A percentile compares a stretch with the other conserved stretches of the same genome.
Evolutionary conservation across 2,329 filamentous ascomycete genomes (phyloP).

Genomic region (Rhinocladiella similis): DNA sequence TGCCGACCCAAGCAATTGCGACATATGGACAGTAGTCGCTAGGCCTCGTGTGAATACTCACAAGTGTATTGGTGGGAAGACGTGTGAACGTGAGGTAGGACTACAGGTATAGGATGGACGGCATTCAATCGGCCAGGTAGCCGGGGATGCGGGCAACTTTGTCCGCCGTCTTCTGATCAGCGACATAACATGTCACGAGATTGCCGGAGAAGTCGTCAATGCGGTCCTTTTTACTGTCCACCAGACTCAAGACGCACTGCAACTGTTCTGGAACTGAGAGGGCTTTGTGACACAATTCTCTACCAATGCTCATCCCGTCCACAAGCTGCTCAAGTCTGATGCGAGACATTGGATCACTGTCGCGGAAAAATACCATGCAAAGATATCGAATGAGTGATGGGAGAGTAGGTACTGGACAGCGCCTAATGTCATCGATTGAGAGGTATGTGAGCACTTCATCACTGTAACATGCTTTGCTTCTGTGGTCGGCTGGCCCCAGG

Average conservation of each 20-base stretch:
- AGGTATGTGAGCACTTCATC: background rate
- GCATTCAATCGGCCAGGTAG: background rate
- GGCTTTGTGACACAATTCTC: background rate
- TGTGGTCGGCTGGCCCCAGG: background rate
- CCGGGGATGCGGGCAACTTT: background rate
- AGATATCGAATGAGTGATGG: background rate
- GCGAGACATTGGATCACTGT: background rate
- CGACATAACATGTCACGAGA: background rate
- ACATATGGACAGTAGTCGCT: too few relatives aligned
- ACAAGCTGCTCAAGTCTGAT: background rate
- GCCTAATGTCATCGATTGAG: background rate
- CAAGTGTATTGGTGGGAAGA: too few relatives aligned
- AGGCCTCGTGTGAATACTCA: too few relatives aligned
- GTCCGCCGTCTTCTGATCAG: background rate
- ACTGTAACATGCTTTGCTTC: background rate
- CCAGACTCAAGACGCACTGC: background rate
- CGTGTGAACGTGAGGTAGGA: too few relatives aligned
- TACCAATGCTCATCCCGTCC: background rate
- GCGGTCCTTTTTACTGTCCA: background rate
- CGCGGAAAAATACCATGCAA: background rate
- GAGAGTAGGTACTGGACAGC: background rate
- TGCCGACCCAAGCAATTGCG: too few relatives aligned
- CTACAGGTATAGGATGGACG: too few relatives aligned
- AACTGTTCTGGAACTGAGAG: background rate
- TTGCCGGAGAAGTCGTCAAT: background rate